phyloP scores from a whole-genome alignment of 106 monocot species.

The Acorus calamus region DNA sequence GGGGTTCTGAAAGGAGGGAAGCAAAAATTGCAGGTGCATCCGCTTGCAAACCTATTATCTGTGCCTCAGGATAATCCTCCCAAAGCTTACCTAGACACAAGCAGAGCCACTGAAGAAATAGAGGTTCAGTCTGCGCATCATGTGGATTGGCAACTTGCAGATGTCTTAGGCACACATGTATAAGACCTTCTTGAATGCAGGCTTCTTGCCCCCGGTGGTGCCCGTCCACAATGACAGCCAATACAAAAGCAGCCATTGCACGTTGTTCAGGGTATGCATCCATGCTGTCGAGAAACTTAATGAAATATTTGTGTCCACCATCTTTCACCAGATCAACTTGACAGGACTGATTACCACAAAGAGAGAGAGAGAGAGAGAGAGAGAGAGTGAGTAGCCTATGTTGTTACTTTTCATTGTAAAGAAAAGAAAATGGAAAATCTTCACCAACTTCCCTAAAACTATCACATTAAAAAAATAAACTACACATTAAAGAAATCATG shows the following conservation, averaged over 20 bases:
- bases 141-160: slow-evolving; percentile 46
- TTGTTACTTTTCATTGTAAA: neutral
- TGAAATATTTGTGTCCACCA: slow-evolving; percentile 86
- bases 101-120: slow-evolving; percentile 96
- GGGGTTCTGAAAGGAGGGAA: slow-evolving; percentile 61
- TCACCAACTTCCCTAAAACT: too few relatives aligned
- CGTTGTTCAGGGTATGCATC: slow-evolving; percentile 90
- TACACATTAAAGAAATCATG: too few relatives aligned
- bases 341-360: slow-evolving; percentile 48
- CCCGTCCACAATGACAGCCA: slow-evolving; percentile 93
- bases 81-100: slow-evolving; percentile 87
- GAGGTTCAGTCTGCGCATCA: slow-evolving; percentile 70
- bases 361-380: neutral
- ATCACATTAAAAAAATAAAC: too few relatives aligned
- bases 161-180: slow-evolving; percentile 80
- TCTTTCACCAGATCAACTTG: slow-evolving; percentile 98
- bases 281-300: slow-evolving; percentile 87
- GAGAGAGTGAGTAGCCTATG: neutral
- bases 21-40: slow-evolving; percentile 53
- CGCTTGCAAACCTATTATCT: slow-evolving; percentile 57
- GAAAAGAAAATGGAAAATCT: neutral
- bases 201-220: slow-evolving; percentile 80
- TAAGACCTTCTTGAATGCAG: slow-evolving; percentile 61
- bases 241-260: slow-evolving; percentile 97
- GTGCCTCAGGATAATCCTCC: slow-evolving; percentile 91